phyloP scores from a whole-genome alignment of 805 yeast genomes.

The Metschnikowia baotianmanensis region DNA sequence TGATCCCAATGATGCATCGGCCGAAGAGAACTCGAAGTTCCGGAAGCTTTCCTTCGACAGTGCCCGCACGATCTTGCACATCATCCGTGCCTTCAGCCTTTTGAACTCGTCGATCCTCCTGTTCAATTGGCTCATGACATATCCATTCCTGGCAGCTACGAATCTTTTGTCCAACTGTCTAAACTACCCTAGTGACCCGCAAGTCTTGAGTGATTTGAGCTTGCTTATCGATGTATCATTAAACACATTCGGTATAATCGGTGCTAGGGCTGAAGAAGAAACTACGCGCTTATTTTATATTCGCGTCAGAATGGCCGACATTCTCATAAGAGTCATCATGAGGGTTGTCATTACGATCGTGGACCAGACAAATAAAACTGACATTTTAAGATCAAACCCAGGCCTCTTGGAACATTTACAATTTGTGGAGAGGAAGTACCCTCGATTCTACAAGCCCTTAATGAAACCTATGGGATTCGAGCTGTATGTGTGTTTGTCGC shows the following conservation, averaged over 20 bases:
- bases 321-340: conserved; percentile 24
- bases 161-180: conserved; percentile 29
- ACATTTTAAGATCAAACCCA: conserved; percentile 19
- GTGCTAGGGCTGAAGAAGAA: conserved; percentile 10
- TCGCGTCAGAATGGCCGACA: conserved; percentile 19
- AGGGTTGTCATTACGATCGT: conserved; percentile 22
- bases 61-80: conserved; percentile 36
- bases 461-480: neutral
- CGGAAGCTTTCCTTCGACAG: conserved; percentile 32
- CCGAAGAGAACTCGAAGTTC: conserved; percentile 20
- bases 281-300: conserved; percentile 14
- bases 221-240: conserved; percentile 27
- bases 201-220: conserved; percentile 27
- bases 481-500: conserved; percentile 2
- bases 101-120: conserved; percentile 23
- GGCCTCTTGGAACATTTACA: conserved; percentile 20
- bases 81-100: conserved; percentile 23
- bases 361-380: conserved; percentile 19
- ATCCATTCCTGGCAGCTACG: conserved; percentile 33
- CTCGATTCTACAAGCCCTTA: conserved; percentile 17
- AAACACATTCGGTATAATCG: conserved; percentile 17
- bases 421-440: conserved; percentile 17
- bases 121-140: conserved; percentile 32
- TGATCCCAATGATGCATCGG: conserved; percentile 18
- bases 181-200: conserved; percentile 30